Evolutionary conservation across 2,329 filamentous ascomycete species (phyloP).

Genomic region (Nigrospora osmanthi): DNA sequence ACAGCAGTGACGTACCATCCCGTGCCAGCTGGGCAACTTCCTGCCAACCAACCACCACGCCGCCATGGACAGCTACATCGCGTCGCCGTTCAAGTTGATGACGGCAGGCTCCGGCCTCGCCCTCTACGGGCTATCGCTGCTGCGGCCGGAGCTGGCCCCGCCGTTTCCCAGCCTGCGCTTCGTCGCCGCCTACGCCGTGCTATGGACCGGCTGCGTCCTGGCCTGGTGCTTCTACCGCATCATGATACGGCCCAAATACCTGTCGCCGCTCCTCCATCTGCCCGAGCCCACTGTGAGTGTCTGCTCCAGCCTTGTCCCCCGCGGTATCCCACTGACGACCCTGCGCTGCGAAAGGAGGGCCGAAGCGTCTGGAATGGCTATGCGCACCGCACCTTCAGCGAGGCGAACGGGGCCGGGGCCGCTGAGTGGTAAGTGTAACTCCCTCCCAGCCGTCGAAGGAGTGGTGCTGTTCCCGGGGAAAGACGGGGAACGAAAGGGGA

Average conservation of each 20-base stretch:
- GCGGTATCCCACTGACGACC: not conserved
- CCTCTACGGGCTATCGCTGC: not conserved
- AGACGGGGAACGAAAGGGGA: not conserved
- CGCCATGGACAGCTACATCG: not conserved
- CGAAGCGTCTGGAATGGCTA: constrained; percentile 7
- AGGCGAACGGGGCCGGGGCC: constrained; percentile 1
- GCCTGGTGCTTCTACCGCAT: not conserved
- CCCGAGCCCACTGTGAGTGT: constrained; percentile 5
- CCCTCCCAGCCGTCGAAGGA: not conserved
- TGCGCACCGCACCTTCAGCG: constrained; percentile 1
- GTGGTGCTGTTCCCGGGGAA: not conserved
- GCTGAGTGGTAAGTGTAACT: constrained; percentile 2
- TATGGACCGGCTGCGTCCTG: not conserved
- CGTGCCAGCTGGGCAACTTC: too few relatives aligned
- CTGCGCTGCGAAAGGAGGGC: not conserved
- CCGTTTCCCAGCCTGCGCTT: not conserved
- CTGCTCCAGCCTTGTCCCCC: not conserved
- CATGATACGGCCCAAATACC: constrained; percentile 5
- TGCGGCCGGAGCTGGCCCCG: not conserved
- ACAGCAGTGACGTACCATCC: too few relatives aligned
- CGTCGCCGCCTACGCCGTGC: not conserved
- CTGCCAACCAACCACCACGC: too few relatives aligned
- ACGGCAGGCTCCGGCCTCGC: not conserved
- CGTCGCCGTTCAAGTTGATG: not conserved
- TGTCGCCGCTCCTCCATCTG: constrained; percentile 4